A percentile compares a stretch with the other conserved stretches of the same genome.
phyloP scores from a whole-genome alignment of 306 rosid species.

The Oxytropis ochrocephala region DNA sequence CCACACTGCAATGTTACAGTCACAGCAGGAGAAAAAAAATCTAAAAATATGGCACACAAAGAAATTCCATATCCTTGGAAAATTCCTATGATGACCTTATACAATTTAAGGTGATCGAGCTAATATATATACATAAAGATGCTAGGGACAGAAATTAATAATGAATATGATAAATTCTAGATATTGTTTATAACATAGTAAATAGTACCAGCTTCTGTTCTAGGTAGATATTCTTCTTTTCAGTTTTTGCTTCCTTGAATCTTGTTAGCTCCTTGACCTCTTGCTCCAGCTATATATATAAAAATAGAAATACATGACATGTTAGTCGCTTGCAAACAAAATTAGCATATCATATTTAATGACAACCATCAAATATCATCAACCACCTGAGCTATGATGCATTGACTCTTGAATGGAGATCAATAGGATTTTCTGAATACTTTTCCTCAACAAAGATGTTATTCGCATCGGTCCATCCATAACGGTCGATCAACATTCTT shows the following conservation, averaged over 20 bases:
- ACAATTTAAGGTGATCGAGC: not conserved
- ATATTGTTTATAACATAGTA: conserved; percentile 11
- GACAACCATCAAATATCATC: conserved; percentile 1
- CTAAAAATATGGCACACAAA: not conserved
- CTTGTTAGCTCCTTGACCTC: conserved; percentile 59
- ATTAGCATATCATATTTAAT: conserved; percentile 8
- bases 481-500: conserved; percentile 56
- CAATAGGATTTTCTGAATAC: conserved; percentile 52
- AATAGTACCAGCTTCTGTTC: conserved; percentile 70
- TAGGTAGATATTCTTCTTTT: conserved; percentile 37
- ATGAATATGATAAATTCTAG: not conserved
- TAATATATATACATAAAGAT: too few relatives aligned
- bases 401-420: conserved; percentile 36
- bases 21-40: too few relatives aligned
- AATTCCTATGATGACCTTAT: not conserved
- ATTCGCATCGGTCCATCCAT: conserved; percentile 91
- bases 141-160: not conserved
- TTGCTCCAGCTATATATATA: conserved; percentile 54
- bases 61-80: not conserved
- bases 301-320: conserved; percentile 29
- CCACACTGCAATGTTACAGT: too few relatives aligned
- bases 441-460: too few relatives aligned
- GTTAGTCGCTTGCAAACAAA: conserved; percentile 25
- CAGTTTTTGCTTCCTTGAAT: conserved; percentile 40
- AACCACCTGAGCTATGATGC: conserved; percentile 46